Evolutionary conservation across 1,284 basidiomycete genomes (phyloP), one percentile per base, ranked within the genome.

Genomic region (Cryptococcus floricola): DNA sequence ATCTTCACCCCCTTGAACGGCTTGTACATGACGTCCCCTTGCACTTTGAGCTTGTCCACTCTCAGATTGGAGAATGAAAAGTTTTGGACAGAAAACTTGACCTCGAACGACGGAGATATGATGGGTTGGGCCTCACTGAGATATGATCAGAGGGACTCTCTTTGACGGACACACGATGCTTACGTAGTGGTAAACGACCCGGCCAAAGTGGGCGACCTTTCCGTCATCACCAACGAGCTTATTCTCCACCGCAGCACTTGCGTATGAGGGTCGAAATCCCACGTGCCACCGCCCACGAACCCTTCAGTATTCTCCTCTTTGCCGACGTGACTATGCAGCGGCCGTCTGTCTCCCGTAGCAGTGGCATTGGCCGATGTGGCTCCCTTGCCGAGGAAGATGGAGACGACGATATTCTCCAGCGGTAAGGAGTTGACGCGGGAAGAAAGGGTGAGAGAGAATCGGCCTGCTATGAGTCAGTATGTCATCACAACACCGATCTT

Each of bases 21-120:
- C 56, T 77, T 73, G 67, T 80, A 80, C 54, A 68, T 76, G 6
- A 75, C 73, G 39, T 77, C 75, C 3, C 87, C 85, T 0, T 83
- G 83, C n/a, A 96, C 79, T 70, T 87, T 89, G 54, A 97, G 81
- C 64, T 91, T 86, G 59, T 91, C 88, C 3, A 96, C 86, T 61
- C 88, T 88, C 52, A 96, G 78, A 8, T 86, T 82, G 2, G 90
- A 91, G 70, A 87, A 88, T 39, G 85, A 85, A 69, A 88, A 80
- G 44, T 87, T 83, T 23, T 85, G 81, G 37, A 92, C 82, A 43
- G 84, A 82, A 75, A 90, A 96, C 9, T 77, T 78, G 37, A 91
- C 80, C 52, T 83, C 82, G 56, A 95, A 80, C 0, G 88, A 85
- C 46, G 84, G 87, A 10, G 89, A 71, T 79, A 52, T 88, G 82